phyloP scores from a whole-genome alignment of 2,329 filamentous ascomycete species.

The Didymella sp. region DNA sequence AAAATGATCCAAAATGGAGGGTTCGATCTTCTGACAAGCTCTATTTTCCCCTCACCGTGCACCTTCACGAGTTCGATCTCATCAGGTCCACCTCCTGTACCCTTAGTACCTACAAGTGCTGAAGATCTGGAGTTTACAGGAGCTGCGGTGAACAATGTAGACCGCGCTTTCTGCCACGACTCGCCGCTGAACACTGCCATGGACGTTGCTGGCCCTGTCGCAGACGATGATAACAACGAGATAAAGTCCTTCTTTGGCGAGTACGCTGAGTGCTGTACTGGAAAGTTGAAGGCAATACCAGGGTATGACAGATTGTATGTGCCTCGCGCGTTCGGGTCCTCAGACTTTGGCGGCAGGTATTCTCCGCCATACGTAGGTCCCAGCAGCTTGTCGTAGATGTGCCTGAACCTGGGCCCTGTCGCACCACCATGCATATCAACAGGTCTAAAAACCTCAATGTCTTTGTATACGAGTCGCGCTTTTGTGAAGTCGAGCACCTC shows the following conservation, averaged over 20 bases:
- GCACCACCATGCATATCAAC: slow-evolving; percentile 38
- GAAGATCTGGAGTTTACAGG: slow-evolving; percentile 78
- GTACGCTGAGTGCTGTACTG: slow-evolving; percentile 75
- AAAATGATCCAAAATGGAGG: slow-evolving; percentile 74
- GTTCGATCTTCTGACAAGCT: slow-evolving; percentile 75
- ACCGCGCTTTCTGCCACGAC: slow-evolving; percentile 86
- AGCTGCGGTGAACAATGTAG: slow-evolving; percentile 75
- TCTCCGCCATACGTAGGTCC: slow-evolving; percentile 94
- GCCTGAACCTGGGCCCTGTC: slow-evolving; percentile 77
- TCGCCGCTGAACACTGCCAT: slow-evolving; percentile 92
- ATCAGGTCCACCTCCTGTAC: slow-evolving; percentile 81
- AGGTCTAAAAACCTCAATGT: slow-evolving; percentile 77
- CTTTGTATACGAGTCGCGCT: slow-evolving; percentile 81
- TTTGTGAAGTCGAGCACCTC: slow-evolving; percentile 91
- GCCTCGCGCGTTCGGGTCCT: slow-evolving; percentile 63
- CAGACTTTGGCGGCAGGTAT: slow-evolving; percentile 72
- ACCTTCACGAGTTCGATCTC: slow-evolving; percentile 84
- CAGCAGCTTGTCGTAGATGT: slow-evolving; percentile 92
- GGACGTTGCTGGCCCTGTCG: slow-evolving; percentile 76
- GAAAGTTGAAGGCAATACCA: slow-evolving; percentile 91
- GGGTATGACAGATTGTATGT: slow-evolving; percentile 94
- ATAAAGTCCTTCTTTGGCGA: slow-evolving; percentile 82
- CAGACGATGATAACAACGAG: slow-evolving; percentile 78
- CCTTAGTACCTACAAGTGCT: slow-evolving; percentile 68
- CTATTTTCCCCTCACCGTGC: slow-evolving; percentile 77